Base-by-base conservation (phyloP, 495 filamentous ascomycete species). In the Hamigera avellanea region DNA sequence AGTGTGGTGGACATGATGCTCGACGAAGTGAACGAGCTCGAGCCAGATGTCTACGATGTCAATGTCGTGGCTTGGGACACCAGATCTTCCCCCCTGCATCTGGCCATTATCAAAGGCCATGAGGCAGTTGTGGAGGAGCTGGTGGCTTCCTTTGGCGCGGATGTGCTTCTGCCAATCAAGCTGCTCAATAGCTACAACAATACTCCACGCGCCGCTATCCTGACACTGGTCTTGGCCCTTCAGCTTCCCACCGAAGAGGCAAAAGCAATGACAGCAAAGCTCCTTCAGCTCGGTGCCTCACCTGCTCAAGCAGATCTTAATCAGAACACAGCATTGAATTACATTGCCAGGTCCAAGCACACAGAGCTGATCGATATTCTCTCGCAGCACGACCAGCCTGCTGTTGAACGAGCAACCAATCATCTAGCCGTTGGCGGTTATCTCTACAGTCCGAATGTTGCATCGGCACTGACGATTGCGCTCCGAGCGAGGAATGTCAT, bases 1-100 rank as follows among this genome's bases (percentile, higher is more conserved):
- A 46, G 47, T 6, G 33, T 38, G 4, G 33, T 38, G 2, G 55
- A 61, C 15, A 45, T 13, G 4, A 43, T 60, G 10, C 50, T 49
- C 3, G 62, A 65, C 9, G 72, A 75, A n/a, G 70, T 74, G 6
- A 64, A 72, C 25, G 70, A 78, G 6, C 64, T 70, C 8, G 78
- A 81, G 17, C 82, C 82, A 3, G 82, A 93, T 53, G 67, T 87
- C 37, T 87, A 81, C 52, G 79, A 87, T 36, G 67, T 87, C 37
- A 78, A 89, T 45, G 68, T 77, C 5, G 45, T 78, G 8, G 69
- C 83, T 6, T 93, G 85, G 85, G 84, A 93, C 41, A 78, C 54
- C 12, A 68, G 71, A 13, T 69, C 72, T 35, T 78, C 81, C 1
- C 72, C 85, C 0, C 59, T 89, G 10, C 85, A 93, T 48, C 64